Evolutionary conservation across 148 eudicot genomes (phyloP), one percentile per base, ranked within the genome.

Genomic region (Silene conica): DNA sequence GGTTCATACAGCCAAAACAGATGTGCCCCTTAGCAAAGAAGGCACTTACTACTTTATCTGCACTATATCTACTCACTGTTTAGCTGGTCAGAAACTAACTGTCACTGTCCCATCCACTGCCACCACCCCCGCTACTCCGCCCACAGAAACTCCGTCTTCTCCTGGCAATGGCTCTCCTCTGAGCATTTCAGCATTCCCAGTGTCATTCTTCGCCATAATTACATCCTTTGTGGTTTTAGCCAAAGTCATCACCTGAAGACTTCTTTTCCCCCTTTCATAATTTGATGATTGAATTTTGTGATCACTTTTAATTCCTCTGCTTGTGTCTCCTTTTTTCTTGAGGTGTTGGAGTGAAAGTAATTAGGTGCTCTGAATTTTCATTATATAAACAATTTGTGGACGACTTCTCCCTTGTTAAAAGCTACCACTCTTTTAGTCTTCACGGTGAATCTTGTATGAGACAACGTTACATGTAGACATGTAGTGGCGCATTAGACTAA

Each of bases 41-140:
- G 90, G 88, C 1, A 28, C 38, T 28, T 58, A 67, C 66, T 87
- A 73, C 77, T 86, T 74, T 73, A 72, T 88, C 6, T 86, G 90
- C 80, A 80, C 87, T 2, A 0, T 85, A 22, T 56, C 56, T 15
- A 21, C 5, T 4, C 92, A 90, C 63, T 88, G 92, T 21, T 0
- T 0, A 8, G 4, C 0, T 1, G 92, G 88, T 18, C 88, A 83
- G 67, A 88, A 86, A 57, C 22, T 90, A 31, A 79, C 84, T 5
- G 34, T 86, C 83, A 77, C 67, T 18, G 89, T 85, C 46, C 4
- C 74, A 8, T 28, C 58, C 38, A 48, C 28, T 13, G 19, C 61
- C 15, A 4, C 79, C 25, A 28, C 31, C 31, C 1, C 70, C 11
- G 5, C 78, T 18, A 13, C 81, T 6, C 8, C 80, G 16, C 0